Base-by-base conservation (phyloP, 1,284 basidiomycete genomes). In the Boletus austroedulis region DNA sequence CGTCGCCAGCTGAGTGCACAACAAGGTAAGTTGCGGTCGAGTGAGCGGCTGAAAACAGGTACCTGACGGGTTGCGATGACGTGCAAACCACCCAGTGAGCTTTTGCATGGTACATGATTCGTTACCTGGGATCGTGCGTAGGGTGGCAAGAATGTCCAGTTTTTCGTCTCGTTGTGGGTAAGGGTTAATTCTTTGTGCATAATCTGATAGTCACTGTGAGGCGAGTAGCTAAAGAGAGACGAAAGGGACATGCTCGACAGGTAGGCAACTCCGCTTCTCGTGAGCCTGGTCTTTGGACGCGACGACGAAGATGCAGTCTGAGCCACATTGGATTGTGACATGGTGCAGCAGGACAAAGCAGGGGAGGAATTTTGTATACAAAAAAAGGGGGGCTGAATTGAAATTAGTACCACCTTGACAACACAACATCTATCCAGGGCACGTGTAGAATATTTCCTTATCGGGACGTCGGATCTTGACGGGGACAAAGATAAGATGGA, bases 71-170 rank as follows among this genome's bases (percentile, higher is more conserved):
- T 40, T 51, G 31, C 71, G 73, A 48, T 73, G 41, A 24, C 70
- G 73, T 0, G 21, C 1, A 8, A 71, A 65, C 71, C 71, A 71
- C 19, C 10, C 41, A 8, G 1, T 32, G n/a, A 71, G 59, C 3
- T 60, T 71, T 6, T 56, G 55, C 15, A 63, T 3, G 1, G 67
- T 72, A 24, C 48, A 62, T 0, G 17, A 2, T 12, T 65, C 63
- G 40, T 72, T 71, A 0, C 70, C 70, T 0, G 71, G 65, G 9
- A 71, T 59, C 28, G 61, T 46, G 5, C 24, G 65, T 3, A 71
- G 50, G 2, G 2, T 29, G 21, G 49, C 31, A 3, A 74, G 61
- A 1, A 71, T 24, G 29, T 17, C 7, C 5, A 49, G 29, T 47
- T 64, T 74, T 43, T 73, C 61, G 0, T 24, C 0, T 21, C 12